Evolutionary conservation across 140 eudicot genomes (phyloP).

Genomic region (Bidens hawaiensis): DNA sequence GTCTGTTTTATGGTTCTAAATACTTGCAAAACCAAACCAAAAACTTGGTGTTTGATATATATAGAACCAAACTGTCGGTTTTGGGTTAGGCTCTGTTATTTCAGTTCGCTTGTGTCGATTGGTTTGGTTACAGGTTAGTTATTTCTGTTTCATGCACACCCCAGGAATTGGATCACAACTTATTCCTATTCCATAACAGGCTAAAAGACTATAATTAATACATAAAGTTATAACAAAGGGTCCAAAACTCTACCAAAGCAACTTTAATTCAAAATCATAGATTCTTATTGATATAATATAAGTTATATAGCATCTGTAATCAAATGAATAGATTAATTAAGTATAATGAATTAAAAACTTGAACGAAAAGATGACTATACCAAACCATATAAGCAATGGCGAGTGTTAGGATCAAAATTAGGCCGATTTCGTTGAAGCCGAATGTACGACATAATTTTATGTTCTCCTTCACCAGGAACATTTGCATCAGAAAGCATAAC

Average conservation of each 20-base stretch:
- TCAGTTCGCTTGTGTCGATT: too few relatives aligned
- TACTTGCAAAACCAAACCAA: too few relatives aligned
- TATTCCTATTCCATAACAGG: neutral
- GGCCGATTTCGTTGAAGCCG: constrained; percentile 92
- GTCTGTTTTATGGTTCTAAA: too few relatives aligned
- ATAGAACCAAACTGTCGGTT: too few relatives aligned
- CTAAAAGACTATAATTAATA: neutral
- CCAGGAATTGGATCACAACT: too few relatives aligned
- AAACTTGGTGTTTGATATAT: too few relatives aligned
- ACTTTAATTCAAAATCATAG: neutral
- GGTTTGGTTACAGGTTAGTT: too few relatives aligned
- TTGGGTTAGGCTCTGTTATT: too few relatives aligned
- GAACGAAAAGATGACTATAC: constrained; percentile 32
- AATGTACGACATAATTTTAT: constrained; percentile 92
- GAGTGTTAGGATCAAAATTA: constrained; percentile 88
- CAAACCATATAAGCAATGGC: constrained; percentile 92
- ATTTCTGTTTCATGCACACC: too few relatives aligned
- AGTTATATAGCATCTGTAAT: neutral
- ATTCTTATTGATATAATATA: neutral
- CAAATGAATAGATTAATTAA: neutral
- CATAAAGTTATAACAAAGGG: neutral
- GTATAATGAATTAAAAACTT: neutral
- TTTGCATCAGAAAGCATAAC: constrained; percentile 97
- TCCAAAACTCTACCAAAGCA: neutral
- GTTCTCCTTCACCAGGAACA: constrained; percentile 99